Conservation (phyloP, 2,329 filamentous ascomycete genomes). For the Periconia sp. region DNA sequence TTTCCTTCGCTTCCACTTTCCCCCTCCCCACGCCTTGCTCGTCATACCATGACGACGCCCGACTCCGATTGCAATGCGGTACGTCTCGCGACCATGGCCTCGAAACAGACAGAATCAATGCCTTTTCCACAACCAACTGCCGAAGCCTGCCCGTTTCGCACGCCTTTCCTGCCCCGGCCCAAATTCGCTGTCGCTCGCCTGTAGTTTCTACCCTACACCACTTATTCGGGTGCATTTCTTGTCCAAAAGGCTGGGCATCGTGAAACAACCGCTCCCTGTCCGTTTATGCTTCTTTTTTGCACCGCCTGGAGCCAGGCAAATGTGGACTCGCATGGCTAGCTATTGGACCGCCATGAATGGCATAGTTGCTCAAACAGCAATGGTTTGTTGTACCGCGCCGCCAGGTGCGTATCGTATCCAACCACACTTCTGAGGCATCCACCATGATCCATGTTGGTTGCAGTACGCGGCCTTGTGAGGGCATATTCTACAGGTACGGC, state of each 20-base stretch:
- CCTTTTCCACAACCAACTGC: not conserved
- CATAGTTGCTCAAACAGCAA: not conserved
- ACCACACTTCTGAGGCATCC: not conserved
- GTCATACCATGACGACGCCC: conserved; percentile 7
- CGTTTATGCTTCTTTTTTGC: not conserved
- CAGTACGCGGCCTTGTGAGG: too few relatives aligned
- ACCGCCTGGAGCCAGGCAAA: too few relatives aligned
- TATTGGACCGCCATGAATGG: too few relatives aligned
- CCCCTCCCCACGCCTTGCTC: too few relatives aligned
- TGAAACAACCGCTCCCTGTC: not conserved
- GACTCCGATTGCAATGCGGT: not conserved
- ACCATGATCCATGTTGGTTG: too few relatives aligned
- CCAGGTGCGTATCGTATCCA: not conserved
- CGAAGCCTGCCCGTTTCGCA: not conserved
- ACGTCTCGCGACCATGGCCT: conserved; percentile 15
- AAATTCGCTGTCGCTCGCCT: not conserved
- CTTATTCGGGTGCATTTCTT: not conserved
- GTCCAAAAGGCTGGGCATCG: not conserved
- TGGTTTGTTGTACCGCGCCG: not conserved
- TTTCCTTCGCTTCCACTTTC: not conserved
- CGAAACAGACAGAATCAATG: conserved; percentile 16
- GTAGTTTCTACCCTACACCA: too few relatives aligned
- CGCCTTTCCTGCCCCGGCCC: too few relatives aligned
- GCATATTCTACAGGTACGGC: too few relatives aligned
- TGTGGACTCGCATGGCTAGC: too few relatives aligned